These are phyloP conservation scores for Ceratocystis colombiana DNA, from an alignment of 2,329 filamentous ascomycete species.

Conservation along the genomic window DNA sequence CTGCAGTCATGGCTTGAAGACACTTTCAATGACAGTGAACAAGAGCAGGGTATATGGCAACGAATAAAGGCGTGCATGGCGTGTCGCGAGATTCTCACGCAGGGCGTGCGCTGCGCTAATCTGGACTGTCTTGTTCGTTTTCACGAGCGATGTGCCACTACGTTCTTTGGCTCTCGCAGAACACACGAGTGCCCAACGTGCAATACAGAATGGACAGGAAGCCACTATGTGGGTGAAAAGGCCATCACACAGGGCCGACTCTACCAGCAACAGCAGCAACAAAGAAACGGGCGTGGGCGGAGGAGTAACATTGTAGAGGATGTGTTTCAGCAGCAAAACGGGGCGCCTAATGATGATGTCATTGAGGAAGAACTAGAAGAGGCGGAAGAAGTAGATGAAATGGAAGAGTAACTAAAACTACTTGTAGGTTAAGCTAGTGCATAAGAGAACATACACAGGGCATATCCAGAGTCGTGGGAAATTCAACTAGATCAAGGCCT, in stretches of 20 bases:
- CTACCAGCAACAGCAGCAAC: slow-evolving; percentile 34
- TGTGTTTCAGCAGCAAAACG: slow-evolving; percentile 31
- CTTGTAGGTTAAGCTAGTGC: neutral
- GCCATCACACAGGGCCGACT: slow-evolving; percentile 46
- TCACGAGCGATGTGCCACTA: slow-evolving; percentile 65
- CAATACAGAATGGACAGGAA: slow-evolving; percentile 40
- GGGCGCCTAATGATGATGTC: slow-evolving; percentile 29
- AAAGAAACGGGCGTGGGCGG: slow-evolving; percentile 34
- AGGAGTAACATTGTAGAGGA: slow-evolving; percentile 33
- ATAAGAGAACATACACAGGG: neutral
- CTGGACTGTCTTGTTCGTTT: slow-evolving; percentile 58
- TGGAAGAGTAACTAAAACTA: neutral
- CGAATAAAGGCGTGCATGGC: slow-evolving; percentile 79
- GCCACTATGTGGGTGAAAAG: slow-evolving; percentile 46
- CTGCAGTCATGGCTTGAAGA: slow-evolving; percentile 73
- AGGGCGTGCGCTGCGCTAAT: slow-evolving; percentile 66
- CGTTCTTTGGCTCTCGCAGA: slow-evolving; percentile 59
- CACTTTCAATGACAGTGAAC: slow-evolving; percentile 70
- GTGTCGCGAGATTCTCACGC: slow-evolving; percentile 80
- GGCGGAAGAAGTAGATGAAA: slow-evolving; percentile 23
- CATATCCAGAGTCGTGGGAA: too few relatives aligned
- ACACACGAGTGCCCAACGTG: slow-evolving; percentile 56
- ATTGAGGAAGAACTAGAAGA: slow-evolving; percentile 29
- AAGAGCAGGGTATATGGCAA: slow-evolving; percentile 52
- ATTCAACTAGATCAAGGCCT: too few relatives aligned